These are phyloP conservation scores for Pseudopyricularia javanii DNA, from an alignment of 2,329 filamentous ascomycete species.

Conservation along the genomic window DNA sequence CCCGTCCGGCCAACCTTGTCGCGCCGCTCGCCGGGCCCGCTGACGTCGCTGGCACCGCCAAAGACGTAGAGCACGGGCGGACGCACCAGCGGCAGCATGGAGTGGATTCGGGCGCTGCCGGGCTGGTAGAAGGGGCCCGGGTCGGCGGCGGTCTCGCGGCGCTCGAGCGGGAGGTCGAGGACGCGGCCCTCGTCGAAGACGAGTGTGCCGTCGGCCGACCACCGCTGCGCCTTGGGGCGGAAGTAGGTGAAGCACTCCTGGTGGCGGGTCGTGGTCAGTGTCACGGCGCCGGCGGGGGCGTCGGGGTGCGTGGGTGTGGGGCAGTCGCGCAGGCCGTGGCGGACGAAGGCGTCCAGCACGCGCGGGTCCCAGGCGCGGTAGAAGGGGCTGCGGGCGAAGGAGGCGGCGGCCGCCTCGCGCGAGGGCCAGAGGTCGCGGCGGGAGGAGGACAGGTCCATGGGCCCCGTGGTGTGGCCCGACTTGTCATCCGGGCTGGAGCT, in stretches of 20 bases:
- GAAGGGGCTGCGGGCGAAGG: conserved; percentile 60
- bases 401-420: conserved; percentile 50
- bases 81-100: conserved; percentile 44
- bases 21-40: conserved; percentile 31
- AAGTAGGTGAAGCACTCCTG: conserved; percentile 77
- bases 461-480: conserved; percentile 21
- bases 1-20: conserved; percentile 55
- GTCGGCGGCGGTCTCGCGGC: conserved; percentile 16
- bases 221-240: conserved; percentile 41
- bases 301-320: conserved; percentile 51
- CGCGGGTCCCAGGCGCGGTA: conserved; percentile 74
- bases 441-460: conserved; percentile 47
- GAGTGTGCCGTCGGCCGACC: conserved; percentile 20
- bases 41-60: conserved; percentile 47
- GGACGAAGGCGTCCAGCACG: conserved; percentile 62
- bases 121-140: conserved; percentile 52
- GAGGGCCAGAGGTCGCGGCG: conserved; percentile 78
- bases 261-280: conserved; percentile 71
- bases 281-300: conserved; percentile 26
- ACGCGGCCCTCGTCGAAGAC: conserved; percentile 26
- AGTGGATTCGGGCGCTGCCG: conserved; percentile 45
- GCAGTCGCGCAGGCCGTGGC: conserved; percentile 62
- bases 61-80: conserved; percentile 60
- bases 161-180: conserved; percentile 31
- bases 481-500: conserved; percentile 30